A percentile compares a stretch with the other conserved stretches of the same genome.
Evolutionary conservation across 768 basidiomycete genomes (phyloP).

Genomic region (Hysterangium stoloniferum): DNA sequence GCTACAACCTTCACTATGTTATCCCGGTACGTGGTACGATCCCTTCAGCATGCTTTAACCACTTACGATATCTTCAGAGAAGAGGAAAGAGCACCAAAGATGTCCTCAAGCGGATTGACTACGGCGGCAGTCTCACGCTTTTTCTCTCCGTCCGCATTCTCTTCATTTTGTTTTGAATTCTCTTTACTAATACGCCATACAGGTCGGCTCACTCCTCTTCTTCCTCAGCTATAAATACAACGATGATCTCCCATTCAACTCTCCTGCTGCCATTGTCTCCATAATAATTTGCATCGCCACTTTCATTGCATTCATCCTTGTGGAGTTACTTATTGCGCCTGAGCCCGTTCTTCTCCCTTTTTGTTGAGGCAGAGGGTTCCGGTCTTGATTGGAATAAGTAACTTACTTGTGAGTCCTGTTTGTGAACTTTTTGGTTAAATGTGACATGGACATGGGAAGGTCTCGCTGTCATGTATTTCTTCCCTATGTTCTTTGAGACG

Average conservation of each 20-base stretch:
- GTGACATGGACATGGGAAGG: too few relatives aligned
- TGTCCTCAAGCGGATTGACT: slow-evolving; percentile 69
- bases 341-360: slow-evolving; percentile 68
- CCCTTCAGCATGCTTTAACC: too few relatives aligned
- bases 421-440: too few relatives aligned
- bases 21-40: slow-evolving; percentile 61
- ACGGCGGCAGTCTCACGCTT: slow-evolving; percentile 59
- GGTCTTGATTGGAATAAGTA: slow-evolving; percentile 61
- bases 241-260: slow-evolving; percentile 52
- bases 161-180: too few relatives aligned
- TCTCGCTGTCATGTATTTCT: slow-evolving; percentile 70
- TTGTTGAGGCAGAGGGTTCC: slow-evolving; percentile 62
- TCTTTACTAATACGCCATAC: slow-evolving; percentile 32
- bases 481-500: slow-evolving; percentile 81
- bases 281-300: slow-evolving; percentile 37
- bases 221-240: slow-evolving; percentile 69
- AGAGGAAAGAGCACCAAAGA: slow-evolving; percentile 58
- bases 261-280: slow-evolving; percentile 46
- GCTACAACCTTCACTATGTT: slow-evolving; percentile 54
- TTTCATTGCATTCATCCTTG: slow-evolving; percentile 45
- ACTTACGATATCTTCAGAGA: slow-evolving; percentile 37
- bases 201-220: slow-evolving; percentile 44
- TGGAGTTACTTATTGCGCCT: slow-evolving; percentile 55
- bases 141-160: slow-evolving; percentile 41
- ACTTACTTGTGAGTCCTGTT: slow-evolving; percentile 41